Evolutionary conservation across 768 basidiomycete species (phyloP).

Genomic region (Pleurotus salmoneostramineus): DNA sequence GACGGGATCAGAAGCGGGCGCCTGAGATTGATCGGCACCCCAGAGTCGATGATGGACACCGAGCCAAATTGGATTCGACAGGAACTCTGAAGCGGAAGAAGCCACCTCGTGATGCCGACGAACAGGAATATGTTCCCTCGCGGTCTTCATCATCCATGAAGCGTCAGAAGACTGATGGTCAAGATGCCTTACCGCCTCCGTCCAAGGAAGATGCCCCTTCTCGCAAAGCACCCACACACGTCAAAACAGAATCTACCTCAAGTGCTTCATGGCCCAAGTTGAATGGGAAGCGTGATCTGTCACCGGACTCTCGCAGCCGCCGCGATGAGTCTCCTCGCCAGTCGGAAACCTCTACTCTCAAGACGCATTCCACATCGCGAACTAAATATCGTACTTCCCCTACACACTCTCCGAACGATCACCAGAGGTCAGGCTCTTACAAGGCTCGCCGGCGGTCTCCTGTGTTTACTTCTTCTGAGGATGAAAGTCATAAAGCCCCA

Average conservation of each 20-base stretch:
- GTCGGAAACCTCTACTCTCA: not conserved
- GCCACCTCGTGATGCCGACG: constrained; percentile 23
- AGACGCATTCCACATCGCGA: not conserved
- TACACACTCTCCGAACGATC: not conserved
- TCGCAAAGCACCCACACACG: constrained; percentile 21
- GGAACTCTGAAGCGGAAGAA: constrained; percentile 37
- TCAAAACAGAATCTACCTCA: constrained; percentile 27
- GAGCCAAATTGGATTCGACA: not conserved
- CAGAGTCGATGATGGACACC: not conserved
- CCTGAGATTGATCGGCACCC: constrained; percentile 9
- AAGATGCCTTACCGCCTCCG: constrained; percentile 7
- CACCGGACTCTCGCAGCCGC: constrained; percentile 17
- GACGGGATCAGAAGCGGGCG: constrained; percentile 17
- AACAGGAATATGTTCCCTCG: constrained; percentile 19
- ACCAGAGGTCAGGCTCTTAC: not conserved
- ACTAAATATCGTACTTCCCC: not conserved
- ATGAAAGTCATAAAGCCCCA: constrained; percentile 40
- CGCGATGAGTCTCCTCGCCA: constrained; percentile 1
- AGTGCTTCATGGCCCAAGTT: not conserved
- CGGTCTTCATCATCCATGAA: constrained; percentile 24
- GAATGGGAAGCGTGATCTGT: constrained; percentile 29
- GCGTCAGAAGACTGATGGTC: constrained; percentile 38
- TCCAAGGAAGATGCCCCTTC: constrained; percentile 11
- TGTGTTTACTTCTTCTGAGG: constrained; percentile 65
- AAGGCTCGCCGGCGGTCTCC: constrained; percentile 53